Conservation (phyloP, 305 asterid species). For the Rubia tinctorum region DNA sequence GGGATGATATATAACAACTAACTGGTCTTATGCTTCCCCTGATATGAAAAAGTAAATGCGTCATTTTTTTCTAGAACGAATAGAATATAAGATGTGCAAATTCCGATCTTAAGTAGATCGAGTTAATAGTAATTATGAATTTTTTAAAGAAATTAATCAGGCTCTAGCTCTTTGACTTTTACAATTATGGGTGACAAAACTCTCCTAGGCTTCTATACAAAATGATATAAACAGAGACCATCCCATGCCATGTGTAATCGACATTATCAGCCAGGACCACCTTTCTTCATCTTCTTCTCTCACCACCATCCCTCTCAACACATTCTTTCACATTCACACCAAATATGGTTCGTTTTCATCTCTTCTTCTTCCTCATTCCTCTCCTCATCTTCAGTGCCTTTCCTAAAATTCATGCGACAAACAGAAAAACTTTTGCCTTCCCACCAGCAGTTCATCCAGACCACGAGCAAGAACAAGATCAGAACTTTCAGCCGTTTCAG, state of each 20-base stretch:
- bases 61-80: too few species aligned
- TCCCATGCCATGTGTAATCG: constrained; percentile 12
- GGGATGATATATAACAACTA: too few species aligned
- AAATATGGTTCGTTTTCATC: constrained; percentile 19
- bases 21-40: too few species aligned
- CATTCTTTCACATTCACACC: constrained; percentile 9
- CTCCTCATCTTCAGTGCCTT: constrained; percentile 14
- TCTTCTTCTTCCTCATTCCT: constrained; percentile 11
- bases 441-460: not conserved
- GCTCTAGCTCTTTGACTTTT: not conserved
- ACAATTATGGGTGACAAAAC: not conserved
- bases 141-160: too few species aligned
- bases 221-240: constrained; percentile 14
- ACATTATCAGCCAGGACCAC: not conserved
- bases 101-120: too few species aligned
- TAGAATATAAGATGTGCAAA: too few species aligned
- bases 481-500: constrained; percentile 7
- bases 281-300: not conserved
- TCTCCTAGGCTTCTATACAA: not conserved
- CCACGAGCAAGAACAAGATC: not conserved
- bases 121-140: too few species aligned
- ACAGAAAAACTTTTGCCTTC: not conserved
- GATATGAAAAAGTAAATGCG: too few species aligned
- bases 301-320: constrained; percentile 4
- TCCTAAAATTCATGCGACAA: constrained; percentile 16